phyloP scores from a whole-genome alignment of 2,329 filamentous ascomycete genomes.

The Arthrobotrys entomopaga region DNA sequence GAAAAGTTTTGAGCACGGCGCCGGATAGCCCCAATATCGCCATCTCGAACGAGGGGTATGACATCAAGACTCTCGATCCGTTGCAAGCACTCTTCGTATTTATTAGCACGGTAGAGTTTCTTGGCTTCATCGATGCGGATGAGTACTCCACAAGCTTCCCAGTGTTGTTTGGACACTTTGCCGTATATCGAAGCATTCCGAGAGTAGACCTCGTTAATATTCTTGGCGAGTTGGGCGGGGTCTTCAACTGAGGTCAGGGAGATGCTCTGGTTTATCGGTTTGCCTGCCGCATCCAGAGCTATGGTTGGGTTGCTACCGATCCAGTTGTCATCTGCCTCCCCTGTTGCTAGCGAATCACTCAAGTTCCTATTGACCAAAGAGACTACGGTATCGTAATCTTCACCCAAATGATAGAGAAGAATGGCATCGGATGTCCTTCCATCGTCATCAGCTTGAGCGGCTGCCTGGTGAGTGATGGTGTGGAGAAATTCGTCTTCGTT shows the following conservation, averaged over 20 bases:
- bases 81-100: slow-evolving; percentile 72
- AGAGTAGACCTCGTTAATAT: slow-evolving; percentile 72
- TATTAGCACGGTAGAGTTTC: slow-evolving; percentile 68
- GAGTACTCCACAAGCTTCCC: slow-evolving; percentile 70
- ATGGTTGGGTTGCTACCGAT: slow-evolving; percentile 73
- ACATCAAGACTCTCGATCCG: slow-evolving; percentile 79
- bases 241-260: slow-evolving; percentile 76
- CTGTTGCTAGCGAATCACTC: slow-evolving; percentile 85
- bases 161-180: slow-evolving; percentile 70
- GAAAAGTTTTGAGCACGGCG: slow-evolving; percentile 83
- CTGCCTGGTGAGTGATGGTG: slow-evolving; percentile 91
- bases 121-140: slow-evolving; percentile 72
- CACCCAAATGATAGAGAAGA: slow-evolving; percentile 90
- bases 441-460: slow-evolving; percentile 91
- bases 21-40: slow-evolving; percentile 82
- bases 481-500: slow-evolving; percentile 86
- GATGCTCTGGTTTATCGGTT: slow-evolving; percentile 63
- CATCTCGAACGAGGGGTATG: slow-evolving; percentile 78
- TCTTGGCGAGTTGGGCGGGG: slow-evolving; percentile 71
- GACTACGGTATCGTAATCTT: slow-evolving; percentile 95
- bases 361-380: slow-evolving; percentile 87
- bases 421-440: slow-evolving; percentile 93
- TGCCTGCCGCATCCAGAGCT: slow-evolving; percentile 55
- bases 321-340: slow-evolving; percentile 80
- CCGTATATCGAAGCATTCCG: slow-evolving; percentile 70